Evolutionary conservation across 257 asterid genomes (phyloP), one percentile per base, ranked within the genome.

Genomic region (Phtheirospermum japonicum): DNA sequence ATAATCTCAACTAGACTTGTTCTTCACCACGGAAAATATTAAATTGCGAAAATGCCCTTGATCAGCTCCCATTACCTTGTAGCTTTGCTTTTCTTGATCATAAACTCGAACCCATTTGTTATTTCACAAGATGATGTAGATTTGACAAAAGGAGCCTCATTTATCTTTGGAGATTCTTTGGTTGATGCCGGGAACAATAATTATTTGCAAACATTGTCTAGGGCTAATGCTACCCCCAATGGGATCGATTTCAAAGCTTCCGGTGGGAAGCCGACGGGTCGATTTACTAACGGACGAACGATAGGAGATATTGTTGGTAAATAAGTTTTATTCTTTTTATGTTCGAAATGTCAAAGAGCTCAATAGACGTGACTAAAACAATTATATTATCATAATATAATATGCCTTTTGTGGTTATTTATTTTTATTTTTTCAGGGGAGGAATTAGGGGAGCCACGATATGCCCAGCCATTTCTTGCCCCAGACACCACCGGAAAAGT

Each of bases 121-220:
- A 13, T 23, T 42, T 68, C 82, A 33, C 78, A 72, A 46, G 57
- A 55, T 39, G 83, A 83, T 31, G 71, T 61, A 16, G 83, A 79
- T 60, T 65, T 79, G 71, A 57, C 58, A 18, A 30, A 71, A 13
- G 97, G 95, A 30, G 94, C 89, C 7, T 89, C 97, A 0, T 89
- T 55, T 71, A 84, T 89, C 3, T 89, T 89, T 53, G 97, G 97
- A 43, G 97, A 89, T 72, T 89, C 97, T 8, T 73, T 89, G 68
- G 97, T 89, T n/a, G 97, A 89, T 71, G 97, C 99, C 0, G 97
- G 97, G 13, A 92, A 92, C 51, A 92, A 92, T 60, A 92, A 92
- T 53, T 92, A 89, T 66, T 49, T 92, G 12, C 82, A 64, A 8
- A 89, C 94, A 3, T 39, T 92, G 77, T 92, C 99, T 8, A 83